These are phyloP conservation scores for Isabelozyma rhagii DNA, from an alignment of 805 yeast species.

Conservation along the genomic window DNA sequence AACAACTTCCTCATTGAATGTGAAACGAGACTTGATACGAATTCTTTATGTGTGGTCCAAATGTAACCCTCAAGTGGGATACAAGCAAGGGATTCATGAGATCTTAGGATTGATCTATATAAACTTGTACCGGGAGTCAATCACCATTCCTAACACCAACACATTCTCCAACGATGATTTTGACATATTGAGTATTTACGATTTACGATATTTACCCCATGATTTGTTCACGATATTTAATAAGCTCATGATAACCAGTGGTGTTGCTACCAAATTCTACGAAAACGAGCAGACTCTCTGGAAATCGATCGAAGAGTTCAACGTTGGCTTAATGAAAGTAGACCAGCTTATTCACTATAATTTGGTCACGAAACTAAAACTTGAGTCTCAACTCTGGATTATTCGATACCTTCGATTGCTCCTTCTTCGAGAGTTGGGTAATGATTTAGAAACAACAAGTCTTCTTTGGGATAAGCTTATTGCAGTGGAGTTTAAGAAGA, in stretches of 20 bases:
- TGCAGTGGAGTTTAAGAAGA: conserved; percentile 13
- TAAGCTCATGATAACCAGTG: conserved; percentile 39
- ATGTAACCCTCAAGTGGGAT: conserved; percentile 45
- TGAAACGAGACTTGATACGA: conserved; percentile 34
- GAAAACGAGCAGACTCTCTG: conserved; percentile 41
- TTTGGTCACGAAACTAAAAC: conserved; percentile 38
- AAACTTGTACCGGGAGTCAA: conserved; percentile 35
- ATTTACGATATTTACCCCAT: conserved; percentile 33
- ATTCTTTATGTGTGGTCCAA: conserved; percentile 49
- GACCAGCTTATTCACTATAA: conserved; percentile 48
- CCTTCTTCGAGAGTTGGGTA: conserved; percentile 47
- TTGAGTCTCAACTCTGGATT: conserved; percentile 54
- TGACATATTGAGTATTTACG: conserved; percentile 37
- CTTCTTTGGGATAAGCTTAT: conserved; percentile 51
- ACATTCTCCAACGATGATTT: conserved; percentile 25
- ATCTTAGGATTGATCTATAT: conserved; percentile 47
- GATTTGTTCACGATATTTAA: conserved; percentile 45
- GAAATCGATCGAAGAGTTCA: conserved; percentile 47
- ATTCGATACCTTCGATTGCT: conserved; percentile 49
- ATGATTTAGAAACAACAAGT: conserved; percentile 28
- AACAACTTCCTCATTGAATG: conserved; percentile 10
- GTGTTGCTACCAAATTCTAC: conserved; percentile 33
- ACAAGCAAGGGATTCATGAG: conserved; percentile 57
- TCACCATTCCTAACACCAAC: conserved; percentile 21
- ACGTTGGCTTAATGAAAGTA: conserved; percentile 45